Percentiles rank a stretch among this genome's conserved stretches.
These are phyloP conservation scores for Hyphopichia pseudoburtonii DNA, from an alignment of 1,139 yeast genomes.

Conservation along the genomic window DNA sequence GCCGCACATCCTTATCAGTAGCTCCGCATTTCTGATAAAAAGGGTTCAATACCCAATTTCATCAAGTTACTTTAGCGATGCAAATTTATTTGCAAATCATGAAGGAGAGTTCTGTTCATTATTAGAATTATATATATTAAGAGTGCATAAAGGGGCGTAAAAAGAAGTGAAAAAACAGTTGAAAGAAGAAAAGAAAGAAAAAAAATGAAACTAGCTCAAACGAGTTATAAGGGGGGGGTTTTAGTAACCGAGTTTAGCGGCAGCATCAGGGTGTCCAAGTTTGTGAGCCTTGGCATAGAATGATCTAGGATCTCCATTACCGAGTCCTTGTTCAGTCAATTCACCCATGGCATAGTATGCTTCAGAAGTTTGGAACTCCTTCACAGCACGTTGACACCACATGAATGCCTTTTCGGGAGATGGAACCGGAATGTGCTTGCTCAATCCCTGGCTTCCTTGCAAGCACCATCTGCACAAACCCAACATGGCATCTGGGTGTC, in stretches of 20 bases:
- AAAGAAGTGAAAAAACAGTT: too few relatives aligned
- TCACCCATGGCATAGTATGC: constrained; percentile 86
- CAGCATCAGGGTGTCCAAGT: constrained; percentile 22
- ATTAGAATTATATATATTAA: too few relatives aligned
- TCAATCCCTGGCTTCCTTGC: constrained; percentile 68
- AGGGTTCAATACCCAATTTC: too few relatives aligned
- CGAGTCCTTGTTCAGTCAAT: constrained; percentile 78
- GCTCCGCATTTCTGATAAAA: too few relatives aligned
- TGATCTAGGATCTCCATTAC: constrained; percentile 39
- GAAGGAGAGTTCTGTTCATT: too few relatives aligned
- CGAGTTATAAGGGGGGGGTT: background rate
- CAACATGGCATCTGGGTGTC: constrained; percentile 85
- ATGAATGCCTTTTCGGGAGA: constrained; percentile 76
- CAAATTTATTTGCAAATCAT: too few relatives aligned
- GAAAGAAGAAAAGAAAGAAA: background rate
- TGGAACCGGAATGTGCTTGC: constrained; percentile 55
- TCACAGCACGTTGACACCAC: constrained; percentile 89
- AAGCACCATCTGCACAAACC: constrained; percentile 93
- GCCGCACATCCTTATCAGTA: too few relatives aligned
- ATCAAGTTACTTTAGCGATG: too few relatives aligned
- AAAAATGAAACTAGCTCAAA: background rate
- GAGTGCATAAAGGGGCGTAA: too few relatives aligned
- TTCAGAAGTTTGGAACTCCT: constrained; percentile 67
- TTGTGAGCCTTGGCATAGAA: constrained; percentile 27
- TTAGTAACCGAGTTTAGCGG: constrained; percentile 12